Base-by-base conservation (phyloP, 2,329 filamentous ascomycete species). In the Aspergillus niger region DNA sequence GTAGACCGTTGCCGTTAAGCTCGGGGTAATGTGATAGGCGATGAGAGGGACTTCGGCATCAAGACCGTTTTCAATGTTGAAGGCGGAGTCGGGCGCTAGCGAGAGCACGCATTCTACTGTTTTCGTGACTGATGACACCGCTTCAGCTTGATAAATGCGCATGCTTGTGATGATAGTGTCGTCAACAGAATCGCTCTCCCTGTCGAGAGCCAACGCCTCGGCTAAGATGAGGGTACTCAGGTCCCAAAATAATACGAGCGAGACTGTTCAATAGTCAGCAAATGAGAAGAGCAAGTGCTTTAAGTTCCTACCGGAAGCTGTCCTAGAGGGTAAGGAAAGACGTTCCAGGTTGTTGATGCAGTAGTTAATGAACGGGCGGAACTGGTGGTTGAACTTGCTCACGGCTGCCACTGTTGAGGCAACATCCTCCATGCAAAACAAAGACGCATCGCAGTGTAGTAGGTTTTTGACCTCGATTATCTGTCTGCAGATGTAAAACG, bases 21-120 rank as follows among this genome's bases (percentile, higher is more conserved):
- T 63, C 10, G 68, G 67, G 3, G 65, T 69, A 11, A 70, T 60
- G 53, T 69, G 68, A 38, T 68, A 69, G 3, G 62, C 63, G 10
- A 61, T 63, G 13, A 69, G 59, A 3, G 67, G 65, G 3, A 62
- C 56, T 32, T 69, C 66, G 0, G 62, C 52, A n/a, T 59, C 51
- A 8, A 70, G 47, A 3, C 67, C 67, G 39, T 67, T 69, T n/a
- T 61, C 63, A 15, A 69, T 56, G 32, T 69, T 69, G 41, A 63
- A 67, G 0, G 43, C 39, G 22, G 64, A 63, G 8, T 68, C 54
- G 1, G 55, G 39, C 3, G 66, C 65, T 2, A 68, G 38, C 2
- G 51, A 38, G 2, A 64, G 57, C 2, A 67, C 55, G 11, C 44
- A 55, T 38, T 65, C 58, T 8, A 64, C 58, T 11, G 54, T 64